phyloP scores from a whole-genome alignment of 257 asterid species.

The Nicotiana sylvestris region DNA sequence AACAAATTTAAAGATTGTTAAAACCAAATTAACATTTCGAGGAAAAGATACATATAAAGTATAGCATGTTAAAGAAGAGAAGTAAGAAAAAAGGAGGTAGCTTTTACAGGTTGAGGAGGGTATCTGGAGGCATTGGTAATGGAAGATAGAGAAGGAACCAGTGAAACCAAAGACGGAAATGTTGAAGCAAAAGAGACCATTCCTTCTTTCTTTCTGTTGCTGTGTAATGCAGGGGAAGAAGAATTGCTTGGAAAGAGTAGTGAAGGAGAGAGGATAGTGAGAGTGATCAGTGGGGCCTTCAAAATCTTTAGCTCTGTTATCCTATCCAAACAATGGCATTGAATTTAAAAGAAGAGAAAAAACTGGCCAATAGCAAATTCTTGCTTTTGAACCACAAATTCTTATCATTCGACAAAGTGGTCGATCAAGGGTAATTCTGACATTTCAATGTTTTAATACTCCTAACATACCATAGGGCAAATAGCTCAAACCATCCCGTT shows the following conservation, averaged over 20 bases:
- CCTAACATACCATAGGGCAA: too few species aligned
- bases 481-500: too few species aligned
- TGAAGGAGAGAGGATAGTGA: not conserved
- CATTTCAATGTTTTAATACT: too few species aligned
- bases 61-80: not conserved
- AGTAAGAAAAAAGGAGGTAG: not conserved
- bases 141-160: conserved; percentile 33
- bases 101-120: conserved; percentile 45
- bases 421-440: too few species aligned
- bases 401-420: too few species aligned
- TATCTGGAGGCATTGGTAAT: conserved; percentile 23
- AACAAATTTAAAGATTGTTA: not conserved
- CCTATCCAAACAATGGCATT: conserved; percentile 1
- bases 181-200: conserved; percentile 74
- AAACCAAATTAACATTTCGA: not conserved
- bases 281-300: conserved; percentile 3
- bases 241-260: not conserved
- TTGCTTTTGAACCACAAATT: too few species aligned
- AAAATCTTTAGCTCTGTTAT: not conserved
- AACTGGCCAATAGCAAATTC: not conserved
- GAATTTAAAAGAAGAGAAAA: not conserved
- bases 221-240: too few species aligned
- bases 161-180: conserved; percentile 47
- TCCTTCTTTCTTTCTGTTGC: conserved; percentile 15
- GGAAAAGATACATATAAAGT: not conserved